Evolutionary conservation across 306 rosid species (phyloP), one percentile per base, ranked within the genome.

Genomic region (Quercus agrifolia): DNA sequence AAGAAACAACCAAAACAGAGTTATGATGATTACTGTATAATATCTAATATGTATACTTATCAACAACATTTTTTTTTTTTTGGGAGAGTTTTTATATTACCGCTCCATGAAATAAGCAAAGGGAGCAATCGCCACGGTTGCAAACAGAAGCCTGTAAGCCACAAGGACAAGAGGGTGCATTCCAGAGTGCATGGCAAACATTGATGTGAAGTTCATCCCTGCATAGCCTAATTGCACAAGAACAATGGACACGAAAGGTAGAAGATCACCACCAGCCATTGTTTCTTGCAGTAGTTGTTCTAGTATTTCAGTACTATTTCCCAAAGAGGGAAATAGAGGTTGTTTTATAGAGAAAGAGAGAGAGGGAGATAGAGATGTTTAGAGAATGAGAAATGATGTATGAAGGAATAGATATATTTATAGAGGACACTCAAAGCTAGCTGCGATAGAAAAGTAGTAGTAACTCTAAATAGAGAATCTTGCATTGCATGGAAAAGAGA

Each of bases 161-260:
- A 88, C 99, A 18, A 95, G 97, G 46, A 95, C 81, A 2, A 93
- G 77, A 7, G 98, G 98, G 73, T 85, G 84, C 98, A 93, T 90
- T 49, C 93, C 94, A 62, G 93, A 81, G 54, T 85, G 80, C 35
- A 95, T 62, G 0, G 99, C 99, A 46, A 95, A 91, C 90, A 92
- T 93, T n/a, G 99, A 91, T 6, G 85, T 91, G 4, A 93, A 86
- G 31, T 86, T 95, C 96, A 95, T 81, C 10, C 86, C 96, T 1
- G 97, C 90, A 73, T 86, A 95, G 0, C 76, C 75, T 2, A 80
- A 11, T 74, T 95, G 99, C 52, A 83, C 87, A 0, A 88, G 19
- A 23, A 89, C 74, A 95, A 92, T 92, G 13, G 78, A 85, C 31
- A 95, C 21, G 19, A 86, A 82, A 20, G 95, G 95, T 75, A 85